Evolutionary conservation across 2,329 filamentous ascomycete genomes (phyloP), one percentile per base, ranked within the genome.

Genomic region (Aureobasidium sp.): DNA sequence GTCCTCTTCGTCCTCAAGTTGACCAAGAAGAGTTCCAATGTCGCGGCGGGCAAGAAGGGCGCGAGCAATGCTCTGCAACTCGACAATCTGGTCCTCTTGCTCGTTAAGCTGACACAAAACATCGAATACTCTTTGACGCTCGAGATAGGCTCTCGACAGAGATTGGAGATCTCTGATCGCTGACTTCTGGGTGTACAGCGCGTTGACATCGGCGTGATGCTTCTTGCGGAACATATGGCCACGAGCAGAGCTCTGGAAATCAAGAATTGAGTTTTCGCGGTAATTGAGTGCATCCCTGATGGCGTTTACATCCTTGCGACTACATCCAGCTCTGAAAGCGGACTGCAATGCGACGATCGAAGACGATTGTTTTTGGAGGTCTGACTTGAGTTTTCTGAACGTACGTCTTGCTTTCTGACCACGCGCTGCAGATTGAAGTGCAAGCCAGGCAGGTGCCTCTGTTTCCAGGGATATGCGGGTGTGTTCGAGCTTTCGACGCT

Each of bases 1-100:
- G n/a, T 88, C 87, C 70, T 97, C 92, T 65, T 95, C 85, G 59
- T 87, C 87, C 63, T 96, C 90, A 2, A 97, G 81, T 66, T 93
- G 85, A 24, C 81, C 83, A 42, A 99, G 81, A 1, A 91, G 78
- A 48, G 85, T 82, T 19, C 89, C 91, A 54, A 97, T 81, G 29
- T 87, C 81, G 52, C 85, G 82, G 50, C 94, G 85, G 44, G 89
- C 78, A 65, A 96, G 81, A 81, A 95, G 89, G 1, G 90, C 92
- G 63, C 93, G 85, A 35, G 85, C 81, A 8, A 92, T 77, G 31
- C 85, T 85, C 74, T 99, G 94, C 2, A 97, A 79, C 35, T 85
- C 77, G 27, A 85, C 76, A 42, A 92, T 83, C 64, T 86, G 82
- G 0, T 84, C 78, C 40, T 87, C 84, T 67, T 90, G 84, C 1